phyloP scores from a whole-genome alignment of 345 rosid genomes.

The Eucalyptus cladocalyx region DNA sequence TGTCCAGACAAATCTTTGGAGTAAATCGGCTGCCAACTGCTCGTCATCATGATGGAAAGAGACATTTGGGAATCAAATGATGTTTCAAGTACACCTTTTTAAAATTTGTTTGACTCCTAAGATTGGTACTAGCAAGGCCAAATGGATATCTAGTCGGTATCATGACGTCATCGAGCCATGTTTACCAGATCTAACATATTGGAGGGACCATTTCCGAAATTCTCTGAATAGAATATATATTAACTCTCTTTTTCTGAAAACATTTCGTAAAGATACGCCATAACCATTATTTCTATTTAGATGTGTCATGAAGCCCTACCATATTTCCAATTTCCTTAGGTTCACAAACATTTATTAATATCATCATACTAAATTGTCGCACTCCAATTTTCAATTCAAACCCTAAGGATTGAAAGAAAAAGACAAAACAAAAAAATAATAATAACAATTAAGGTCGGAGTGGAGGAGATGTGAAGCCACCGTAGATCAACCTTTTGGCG shows the following conservation, averaged over 20 bases:
- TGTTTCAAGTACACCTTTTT: background rate
- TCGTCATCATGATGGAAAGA: background rate
- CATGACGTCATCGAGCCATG: background rate
- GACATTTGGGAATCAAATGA: background rate
- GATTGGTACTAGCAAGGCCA: background rate
- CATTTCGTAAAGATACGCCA: background rate
- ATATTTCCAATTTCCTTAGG: background rate
- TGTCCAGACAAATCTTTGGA: background rate
- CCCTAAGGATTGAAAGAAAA: background rate
- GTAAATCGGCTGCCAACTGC: background rate
- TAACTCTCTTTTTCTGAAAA: background rate
- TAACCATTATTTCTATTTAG: background rate
- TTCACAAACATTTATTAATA: background rate
- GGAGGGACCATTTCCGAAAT: background rate
- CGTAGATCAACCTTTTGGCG: conserved; percentile 23
- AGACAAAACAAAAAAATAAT: background rate
- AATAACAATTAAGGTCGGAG: background rate
- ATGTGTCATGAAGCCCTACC: background rate
- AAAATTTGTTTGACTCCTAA: background rate
- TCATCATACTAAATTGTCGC: background rate
- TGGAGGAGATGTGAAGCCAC: conserved; percentile 2
- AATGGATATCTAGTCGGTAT: background rate
- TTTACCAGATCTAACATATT: background rate
- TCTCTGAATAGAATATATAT: background rate
- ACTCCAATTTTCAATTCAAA: background rate